A percentile compares a stretch with the other conserved stretches of the same genome.
Conservation (phyloP, 176 grass and related monocot species). For the Ensete ventricosum region DNA sequence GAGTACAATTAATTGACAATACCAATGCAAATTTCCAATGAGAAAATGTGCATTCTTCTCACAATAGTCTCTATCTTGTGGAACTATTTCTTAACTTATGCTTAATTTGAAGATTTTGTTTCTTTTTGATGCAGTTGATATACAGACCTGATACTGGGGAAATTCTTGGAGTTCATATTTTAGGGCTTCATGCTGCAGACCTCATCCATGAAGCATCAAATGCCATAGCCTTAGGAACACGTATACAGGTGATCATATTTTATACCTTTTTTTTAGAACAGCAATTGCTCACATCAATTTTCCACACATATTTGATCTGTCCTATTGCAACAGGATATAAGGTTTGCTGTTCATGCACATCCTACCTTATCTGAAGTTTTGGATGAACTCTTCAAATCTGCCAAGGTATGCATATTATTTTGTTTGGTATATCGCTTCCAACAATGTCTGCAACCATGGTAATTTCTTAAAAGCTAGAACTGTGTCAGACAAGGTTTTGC, state of each 20-base stretch:
- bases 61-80: neutral
- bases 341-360: constrained; percentile 76
- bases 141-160: constrained; percentile 84
- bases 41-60: too few species aligned
- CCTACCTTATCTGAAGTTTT: constrained; percentile 86
- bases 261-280: neutral
- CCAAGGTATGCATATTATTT: constrained; percentile 46
- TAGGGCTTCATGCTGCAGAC: constrained; percentile 90
- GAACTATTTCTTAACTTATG: neutral
- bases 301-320: neutral
- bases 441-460: neutral
- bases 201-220: constrained; percentile 95
- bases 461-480: neutral
- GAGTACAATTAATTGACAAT: too few species aligned
- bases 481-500: neutral
- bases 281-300: neutral
- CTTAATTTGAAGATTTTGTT: neutral
- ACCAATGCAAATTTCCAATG: too few species aligned
- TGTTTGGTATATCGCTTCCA: neutral
- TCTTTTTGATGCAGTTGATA: constrained; percentile 56
- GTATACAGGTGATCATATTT: constrained; percentile 50
- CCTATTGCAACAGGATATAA: constrained; percentile 47
- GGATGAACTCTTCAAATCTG: constrained; percentile 87
- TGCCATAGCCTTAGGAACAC: constrained; percentile 80
- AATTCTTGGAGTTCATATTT: constrained; percentile 95